Conservation (phyloP, 2,329 filamentous ascomycete species). For the Fusarium anthophilum region DNA sequence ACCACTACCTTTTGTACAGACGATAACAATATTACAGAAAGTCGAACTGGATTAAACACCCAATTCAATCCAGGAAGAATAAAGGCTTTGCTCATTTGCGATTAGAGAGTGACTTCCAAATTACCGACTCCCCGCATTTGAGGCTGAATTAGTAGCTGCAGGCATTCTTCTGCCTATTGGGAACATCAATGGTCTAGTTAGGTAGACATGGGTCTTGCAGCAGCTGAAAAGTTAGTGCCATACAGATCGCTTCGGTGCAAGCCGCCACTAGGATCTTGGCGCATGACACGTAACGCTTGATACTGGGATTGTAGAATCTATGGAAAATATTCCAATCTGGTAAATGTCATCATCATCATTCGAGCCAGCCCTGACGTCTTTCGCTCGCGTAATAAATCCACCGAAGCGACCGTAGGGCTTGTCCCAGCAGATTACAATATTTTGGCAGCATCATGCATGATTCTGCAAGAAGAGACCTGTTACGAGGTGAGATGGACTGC, state of each 20-base stretch:
- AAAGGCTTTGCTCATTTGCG: background rate
- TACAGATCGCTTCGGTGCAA: background rate
- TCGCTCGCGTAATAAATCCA: no score
- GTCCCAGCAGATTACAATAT: no score
- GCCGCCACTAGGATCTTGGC: background rate
- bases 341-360: fast-evolving
- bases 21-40: background rate
- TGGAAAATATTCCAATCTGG: background rate
- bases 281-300: fast-evolving
- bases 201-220: background rate
- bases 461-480: no score
- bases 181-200: no score
- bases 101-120: background rate
- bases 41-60: background rate
- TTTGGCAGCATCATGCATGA: no score
- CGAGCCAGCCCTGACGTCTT: no score
- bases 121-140: background rate
- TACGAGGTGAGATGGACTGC: no score
- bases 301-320: background rate
- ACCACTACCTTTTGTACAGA: background rate
- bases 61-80: fast-evolving
- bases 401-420: no score
- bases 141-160: background rate
- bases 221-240: background rate
- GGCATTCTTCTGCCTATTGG: background rate